These are phyloP conservation scores for Letharia columbiana DNA, from an alignment of 495 filamentous ascomycete genomes.

Conservation along the genomic window DNA sequence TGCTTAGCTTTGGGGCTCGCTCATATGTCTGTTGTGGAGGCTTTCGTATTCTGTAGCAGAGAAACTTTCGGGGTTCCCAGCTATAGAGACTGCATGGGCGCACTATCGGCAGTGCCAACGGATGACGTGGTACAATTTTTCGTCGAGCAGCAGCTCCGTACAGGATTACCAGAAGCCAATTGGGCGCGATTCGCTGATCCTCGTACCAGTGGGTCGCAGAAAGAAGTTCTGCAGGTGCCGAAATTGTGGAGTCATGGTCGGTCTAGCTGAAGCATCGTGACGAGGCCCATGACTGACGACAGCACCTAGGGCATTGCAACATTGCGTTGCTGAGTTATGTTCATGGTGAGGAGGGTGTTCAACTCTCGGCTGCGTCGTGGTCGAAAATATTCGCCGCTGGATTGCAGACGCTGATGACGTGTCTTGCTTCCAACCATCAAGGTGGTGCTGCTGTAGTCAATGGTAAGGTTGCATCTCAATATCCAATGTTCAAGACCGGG, in stretches of 20 bases:
- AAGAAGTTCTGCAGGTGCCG: not conserved
- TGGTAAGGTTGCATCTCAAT: not conserved
- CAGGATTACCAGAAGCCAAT: not conserved
- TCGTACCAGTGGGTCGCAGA: not conserved
- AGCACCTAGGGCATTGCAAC: not conserved
- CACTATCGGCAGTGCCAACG: not conserved
- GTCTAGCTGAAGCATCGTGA: not conserved
- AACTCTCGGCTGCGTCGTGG: not conserved
- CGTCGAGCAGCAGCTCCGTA: conserved; percentile 1
- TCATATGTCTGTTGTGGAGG: not conserved
- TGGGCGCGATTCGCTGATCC: not conserved
- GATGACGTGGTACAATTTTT: not conserved
- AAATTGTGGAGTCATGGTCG: not conserved
- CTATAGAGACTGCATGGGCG: not conserved
- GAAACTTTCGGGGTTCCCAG: not conserved
- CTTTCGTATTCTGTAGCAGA: not conserved
- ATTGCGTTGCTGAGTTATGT: not conserved
- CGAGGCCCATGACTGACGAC: not conserved
- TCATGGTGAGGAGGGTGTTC: not conserved
- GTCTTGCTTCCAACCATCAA: not conserved
- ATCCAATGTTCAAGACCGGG: not conserved
- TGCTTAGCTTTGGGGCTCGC: not conserved
- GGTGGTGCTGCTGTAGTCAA: not conserved
- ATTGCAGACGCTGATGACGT: not conserved
- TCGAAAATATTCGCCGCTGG: not conserved